These are phyloP conservation scores for Ustilago loliicola DNA, from an alignment of 1,284 basidiomycete genomes.

Conservation along the genomic window DNA sequence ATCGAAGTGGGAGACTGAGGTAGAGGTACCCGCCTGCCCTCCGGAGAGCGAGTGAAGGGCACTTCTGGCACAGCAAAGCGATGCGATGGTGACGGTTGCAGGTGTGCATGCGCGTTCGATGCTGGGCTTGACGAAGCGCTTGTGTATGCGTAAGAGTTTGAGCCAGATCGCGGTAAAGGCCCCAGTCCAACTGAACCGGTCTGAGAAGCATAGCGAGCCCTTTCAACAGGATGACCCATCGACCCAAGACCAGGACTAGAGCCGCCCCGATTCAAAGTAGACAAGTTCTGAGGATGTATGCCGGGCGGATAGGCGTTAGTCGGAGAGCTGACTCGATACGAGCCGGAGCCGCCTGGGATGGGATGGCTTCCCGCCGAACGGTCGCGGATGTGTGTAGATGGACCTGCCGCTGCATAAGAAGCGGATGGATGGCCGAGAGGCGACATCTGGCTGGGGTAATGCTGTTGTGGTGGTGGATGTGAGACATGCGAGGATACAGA, in stretches of 20 bases:
- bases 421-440: conserved; percentile 22
- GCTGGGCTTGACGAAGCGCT: conserved; percentile 51
- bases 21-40: conserved; percentile 33
- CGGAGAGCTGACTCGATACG: conserved; percentile 30
- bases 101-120: conserved; percentile 18
- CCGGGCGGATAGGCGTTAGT: conserved; percentile 25
- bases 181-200: conserved; percentile 19
- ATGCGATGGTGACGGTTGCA: conserved; percentile 54
- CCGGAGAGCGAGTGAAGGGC: conserved; percentile 42
- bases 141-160: conserved; percentile 24
- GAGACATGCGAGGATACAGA: conserved; percentile 48
- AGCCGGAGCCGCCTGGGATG: not conserved
- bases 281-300: conserved; percentile 22
- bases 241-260: conserved; percentile 39
- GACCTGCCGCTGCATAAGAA: not conserved
- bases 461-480: conserved; percentile 25
- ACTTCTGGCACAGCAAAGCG: conserved; percentile 49
- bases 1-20: conserved; percentile 33
- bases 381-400: conserved; percentile 23
- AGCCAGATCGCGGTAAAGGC: conserved; percentile 28
- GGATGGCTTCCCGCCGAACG: conserved; percentile 9
- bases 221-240: conserved; percentile 18
- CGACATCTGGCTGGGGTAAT: conserved; percentile 31
- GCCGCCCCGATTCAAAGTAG: conserved; percentile 28
- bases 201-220: conserved; percentile 27